Evolutionary conservation across 306 rosid species (phyloP), one percentile per base, ranked within the genome.

Genomic region (Malus asiatica): DNA sequence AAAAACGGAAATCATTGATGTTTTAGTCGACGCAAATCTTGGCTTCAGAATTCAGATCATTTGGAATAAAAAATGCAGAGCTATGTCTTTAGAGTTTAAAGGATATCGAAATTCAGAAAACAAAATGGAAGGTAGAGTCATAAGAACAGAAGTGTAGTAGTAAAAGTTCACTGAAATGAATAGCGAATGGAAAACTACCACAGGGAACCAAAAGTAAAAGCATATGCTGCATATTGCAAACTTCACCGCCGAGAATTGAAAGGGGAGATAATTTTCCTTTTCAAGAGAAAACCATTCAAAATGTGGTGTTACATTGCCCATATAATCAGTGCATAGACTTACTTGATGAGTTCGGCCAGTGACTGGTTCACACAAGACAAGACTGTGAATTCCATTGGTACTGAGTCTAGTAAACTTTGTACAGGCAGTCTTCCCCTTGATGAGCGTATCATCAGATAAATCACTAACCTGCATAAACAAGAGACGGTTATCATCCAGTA

Each of bases 301-400:
- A 61, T 12, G 19, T 0, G 15, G 16, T 72, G 51, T 20, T 38
- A 5, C 23, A 16, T 30, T 7, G 14, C 60, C 76, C 16, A 22
- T 44, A 15, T 48, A 33, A 72, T n/a, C 44, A 12, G 38, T 4
- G 27, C 42, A 75, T 60, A 61, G 73, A 51, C 83, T 64, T 81
- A 91, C 98, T 82, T 93, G 97, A 88, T 89, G 98, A 70, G 93
- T 91, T 63, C 98, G 88, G 66, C 97, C 98, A 30, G 93, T 89
- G 79, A 91, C 77, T 18, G 98, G 98, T 75, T 93, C 90, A 55
- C 97, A 93, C 77, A 80, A 79, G 77, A 93, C 97, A 76, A 89
- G 76, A 81, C 97, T 88, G 23, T 88, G 90, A 75, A 85, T 80
- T 62, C 97, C 97, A 68, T 87, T 75, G 13, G 89, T 76, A 83